Base-by-base conservation (phyloP, 78 protist genomes). In the Diacronema lutheri region DNA sequence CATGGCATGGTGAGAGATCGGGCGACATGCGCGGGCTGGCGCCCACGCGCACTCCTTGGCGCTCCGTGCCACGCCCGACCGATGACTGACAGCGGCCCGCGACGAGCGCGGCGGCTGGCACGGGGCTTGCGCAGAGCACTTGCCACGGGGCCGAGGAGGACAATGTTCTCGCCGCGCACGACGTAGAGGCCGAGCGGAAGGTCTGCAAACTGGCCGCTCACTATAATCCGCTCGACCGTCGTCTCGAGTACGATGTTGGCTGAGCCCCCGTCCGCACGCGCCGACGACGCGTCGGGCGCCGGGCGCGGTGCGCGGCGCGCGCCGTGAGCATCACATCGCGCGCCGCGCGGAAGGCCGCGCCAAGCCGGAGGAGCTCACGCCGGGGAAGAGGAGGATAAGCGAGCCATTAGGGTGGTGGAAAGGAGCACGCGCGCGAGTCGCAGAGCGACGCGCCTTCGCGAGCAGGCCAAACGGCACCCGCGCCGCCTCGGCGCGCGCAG, bases 121-220 rank as follows among this genome's bases (percentile, higher is more conserved):
- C 46, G 1, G 14, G 4, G 50, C 46, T 7, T 25, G 46, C 41
- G 46, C 16, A 25, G 46, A 33, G 25, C 37, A 19, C 68, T 4
- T 69, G 82, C 91, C 41, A 88, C 3, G 5, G 83, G 81, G 60
- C 96, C 96, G n/a, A 93, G 72, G 60, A 93, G 85, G 6, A 90
- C 94, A 0, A 93, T 93, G 84, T 88, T 93, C 88, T 93, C 96
- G 61, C 96, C 96, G 41, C 94, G 84, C 33, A 93, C 78, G 37
- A 93, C 74, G 60, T 83, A 91, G 46, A 93, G 86, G 60, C 96
- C 96, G 26, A 85, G 50, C 56, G 40, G 83, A 41, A 90, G 81
- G 66, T 93, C 96, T 26, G 92, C 89, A 72, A 83, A 93, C 55
- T 60, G 21, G 31, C 85, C 73, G 12, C 86, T 94, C n/a, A 85